A percentile compares a stretch with the other conserved stretches of the same genome.
Evolutionary conservation across 169 alveolate species (phyloP).

Genomic region (Amoebophrya sp.): DNA sequence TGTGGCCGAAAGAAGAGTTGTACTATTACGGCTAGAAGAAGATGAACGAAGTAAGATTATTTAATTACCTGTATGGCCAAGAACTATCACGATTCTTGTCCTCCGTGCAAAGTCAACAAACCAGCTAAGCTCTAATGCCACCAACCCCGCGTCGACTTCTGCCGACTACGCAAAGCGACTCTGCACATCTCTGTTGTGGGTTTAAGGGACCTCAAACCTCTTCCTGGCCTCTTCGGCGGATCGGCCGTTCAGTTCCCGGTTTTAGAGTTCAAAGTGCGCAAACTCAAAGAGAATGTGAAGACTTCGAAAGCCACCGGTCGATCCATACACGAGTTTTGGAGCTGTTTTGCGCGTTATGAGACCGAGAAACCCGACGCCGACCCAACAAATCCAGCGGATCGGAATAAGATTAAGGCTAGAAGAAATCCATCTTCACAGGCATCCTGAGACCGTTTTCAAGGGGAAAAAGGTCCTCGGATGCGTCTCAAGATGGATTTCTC

Average conservation of each 20-base stretch:
- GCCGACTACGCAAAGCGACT: slow-evolving; percentile 26
- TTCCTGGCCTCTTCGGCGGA: not conserved
- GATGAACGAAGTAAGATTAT: too few species aligned
- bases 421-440: too few species aligned
- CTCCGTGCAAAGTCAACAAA: too few species aligned
- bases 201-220: not conserved
- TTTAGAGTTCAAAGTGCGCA: not conserved
- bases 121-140: too few species aligned
- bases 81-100: too few species aligned
- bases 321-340: not conserved
- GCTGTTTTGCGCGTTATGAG: not conserved
- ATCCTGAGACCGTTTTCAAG: too few species aligned
- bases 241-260: not conserved
- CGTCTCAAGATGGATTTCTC: too few species aligned
- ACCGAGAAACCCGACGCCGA: not conserved
- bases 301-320: not conserved
- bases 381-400: not conserved
- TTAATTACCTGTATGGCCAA: too few species aligned
- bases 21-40: not conserved
- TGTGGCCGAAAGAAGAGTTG: not conserved
- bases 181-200: not conserved
- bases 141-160: not conserved
- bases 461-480: too few species aligned
- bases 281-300: not conserved
- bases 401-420: too few species aligned